Base-by-base conservation (phyloP, 805 yeast species). In the Wickerhamiella alocasiicola region DNA sequence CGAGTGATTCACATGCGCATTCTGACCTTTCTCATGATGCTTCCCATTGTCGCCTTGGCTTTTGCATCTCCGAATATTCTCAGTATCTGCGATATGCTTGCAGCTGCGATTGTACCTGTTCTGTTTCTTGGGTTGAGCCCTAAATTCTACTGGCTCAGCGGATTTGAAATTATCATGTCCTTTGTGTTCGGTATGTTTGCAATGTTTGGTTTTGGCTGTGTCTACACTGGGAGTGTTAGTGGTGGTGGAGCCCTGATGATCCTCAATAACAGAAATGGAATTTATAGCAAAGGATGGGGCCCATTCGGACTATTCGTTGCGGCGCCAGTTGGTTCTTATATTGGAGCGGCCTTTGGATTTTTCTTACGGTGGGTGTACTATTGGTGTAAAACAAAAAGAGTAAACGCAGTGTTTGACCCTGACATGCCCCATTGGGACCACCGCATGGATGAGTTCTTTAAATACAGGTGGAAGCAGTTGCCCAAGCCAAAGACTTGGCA, bases 261-360 rank as follows among this genome's bases (percentile, higher is more conserved):
- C 44, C 67, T 87, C 40, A 30, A 32, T 5, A 24, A 31, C 18
- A 51, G 55, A 36, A 46, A 57, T 17, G 95, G 96, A 32, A 63
- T 87, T 20, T 87, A 87, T 54, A 64, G 71, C 5, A 71, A 69
- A 37, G 95, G 87, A 55, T 87, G 95, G 95, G 82, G 93, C 52
- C 77, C 94, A 0, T 87, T 87, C 63, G 96, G 94, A 18, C 95
- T 95, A 2, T 87, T 87, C 60, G 88, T 81, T 5, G 81, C 78
- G 46, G 91, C 95, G 1, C 95, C 95, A 5, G 67, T 77, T 30
- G 93, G 88, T 20, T 84, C 91, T 9, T 49, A 84, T 2, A 44
- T 78, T 4, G 63, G 77, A 46, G 76, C 82, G 2, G 58, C 72
- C 7, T 50, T 65, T 20, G 65, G 68, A 33, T 68, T 80, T 18